A percentile compares a stretch with the other conserved stretches of the same genome.
phyloP scores from a whole-genome alignment of 495 filamentous ascomycete genomes.

The Talaromyces liani region DNA sequence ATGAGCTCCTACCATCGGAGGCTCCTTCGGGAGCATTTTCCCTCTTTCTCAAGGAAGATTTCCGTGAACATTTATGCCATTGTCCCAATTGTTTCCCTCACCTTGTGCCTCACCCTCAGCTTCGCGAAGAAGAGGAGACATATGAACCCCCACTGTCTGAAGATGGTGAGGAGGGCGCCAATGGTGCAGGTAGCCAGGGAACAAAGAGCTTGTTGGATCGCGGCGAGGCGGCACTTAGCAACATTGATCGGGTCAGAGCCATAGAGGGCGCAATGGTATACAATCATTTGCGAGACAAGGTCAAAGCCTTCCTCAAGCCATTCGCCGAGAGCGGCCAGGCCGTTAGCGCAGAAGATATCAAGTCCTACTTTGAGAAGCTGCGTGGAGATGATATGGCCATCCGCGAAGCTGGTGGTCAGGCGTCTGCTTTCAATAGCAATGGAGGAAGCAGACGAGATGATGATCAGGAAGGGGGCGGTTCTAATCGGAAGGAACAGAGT shows the following conservation, averaged over 20 bases:
- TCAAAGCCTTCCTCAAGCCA: constrained; percentile 84
- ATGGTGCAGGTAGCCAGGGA: constrained; percentile 46
- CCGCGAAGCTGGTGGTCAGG: constrained; percentile 32
- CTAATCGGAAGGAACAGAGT: constrained; percentile 29
- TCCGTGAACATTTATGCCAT: constrained; percentile 70
- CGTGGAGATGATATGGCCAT: constrained; percentile 71
- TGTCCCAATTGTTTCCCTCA: constrained; percentile 72
- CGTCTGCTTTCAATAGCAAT: constrained; percentile 17
- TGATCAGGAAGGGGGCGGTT: constrained; percentile 15
- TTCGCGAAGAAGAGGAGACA: constrained; percentile 86
- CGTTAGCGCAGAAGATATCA: constrained; percentile 91
- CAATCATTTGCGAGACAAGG: constrained; percentile 87
- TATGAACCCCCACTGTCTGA: constrained; percentile 85
- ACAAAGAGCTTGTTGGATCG: constrained; percentile 76
- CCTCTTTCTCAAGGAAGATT: constrained; percentile 68
- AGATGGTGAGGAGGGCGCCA: constrained; percentile 31
- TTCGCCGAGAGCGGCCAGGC: constrained; percentile 85
- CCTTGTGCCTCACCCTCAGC: constrained; percentile 60
- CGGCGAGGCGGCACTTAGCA: constrained; percentile 82
- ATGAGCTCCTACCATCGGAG: constrained; percentile 35
- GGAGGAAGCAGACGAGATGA: constrained; percentile 13
- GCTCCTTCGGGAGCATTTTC: constrained; percentile 55
- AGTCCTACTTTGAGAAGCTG: constrained; percentile 87
- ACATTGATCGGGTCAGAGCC: constrained; percentile 82
- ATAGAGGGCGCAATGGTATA: constrained; percentile 98